Percentiles rank a stretch among this genome's conserved stretches.
Conservation (phyloP, 169 alveolate genomes). For the Cryptosporidium viatorum region DNA sequence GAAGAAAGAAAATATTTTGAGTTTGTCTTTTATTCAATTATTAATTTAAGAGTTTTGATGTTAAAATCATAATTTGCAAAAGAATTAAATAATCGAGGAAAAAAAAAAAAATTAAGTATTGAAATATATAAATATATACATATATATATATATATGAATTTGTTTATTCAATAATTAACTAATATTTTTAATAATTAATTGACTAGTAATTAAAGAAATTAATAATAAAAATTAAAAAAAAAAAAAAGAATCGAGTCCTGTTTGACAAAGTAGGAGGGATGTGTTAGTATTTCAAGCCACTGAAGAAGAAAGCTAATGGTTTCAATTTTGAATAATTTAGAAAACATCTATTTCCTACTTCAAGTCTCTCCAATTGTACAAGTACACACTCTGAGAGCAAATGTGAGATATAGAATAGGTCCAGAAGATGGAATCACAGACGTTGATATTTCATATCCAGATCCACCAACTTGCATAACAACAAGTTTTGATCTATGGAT, state of each 20-base stretch:
- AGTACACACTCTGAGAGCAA: slow-evolving; percentile 50
- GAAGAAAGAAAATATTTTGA: background rate
- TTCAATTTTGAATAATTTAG: slow-evolving; percentile 24
- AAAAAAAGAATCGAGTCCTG: background rate
- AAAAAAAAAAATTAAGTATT: background rate
- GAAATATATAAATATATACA: no score
- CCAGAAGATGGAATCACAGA: slow-evolving; percentile 75
- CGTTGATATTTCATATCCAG: slow-evolving; percentile 74
- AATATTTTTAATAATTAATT: background rate
- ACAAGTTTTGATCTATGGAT: slow-evolving; percentile 72
- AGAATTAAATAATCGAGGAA: background rate
- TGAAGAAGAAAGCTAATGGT: slow-evolving; percentile 40
- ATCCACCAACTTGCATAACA: slow-evolving; percentile 59
- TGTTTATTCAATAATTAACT: no score
- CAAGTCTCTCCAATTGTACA: slow-evolving; percentile 72
- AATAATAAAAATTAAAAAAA: no score
- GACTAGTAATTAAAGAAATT: background rate
- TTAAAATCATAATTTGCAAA: background rate
- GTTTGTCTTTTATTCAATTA: background rate
- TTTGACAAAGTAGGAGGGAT: background rate
- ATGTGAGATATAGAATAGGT: slow-evolving; percentile 74
- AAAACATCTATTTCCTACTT: slow-evolving; percentile 52
- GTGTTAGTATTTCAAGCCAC: slow-evolving; percentile 2
- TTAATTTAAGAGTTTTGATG: background rate
- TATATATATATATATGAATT: background rate